Evolutionary conservation across 768 basidiomycete genomes (phyloP), one percentile per base, ranked within the genome.

Genomic region (Xerocomellus intermedius): DNA sequence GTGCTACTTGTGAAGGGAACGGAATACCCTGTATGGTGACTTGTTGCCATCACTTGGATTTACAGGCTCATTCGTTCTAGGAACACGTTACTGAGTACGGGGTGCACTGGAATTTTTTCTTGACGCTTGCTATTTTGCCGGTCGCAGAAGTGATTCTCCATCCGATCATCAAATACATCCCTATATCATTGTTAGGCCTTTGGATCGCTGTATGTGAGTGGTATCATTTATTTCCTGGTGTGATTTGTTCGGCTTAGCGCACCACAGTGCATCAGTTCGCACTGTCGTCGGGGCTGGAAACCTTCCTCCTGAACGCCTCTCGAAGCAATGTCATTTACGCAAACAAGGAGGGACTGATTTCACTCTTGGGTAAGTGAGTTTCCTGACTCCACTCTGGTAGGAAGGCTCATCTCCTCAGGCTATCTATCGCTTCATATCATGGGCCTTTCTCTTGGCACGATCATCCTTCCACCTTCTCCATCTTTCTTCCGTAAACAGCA

Each of bases 11-110:
- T 99, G 26, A 98, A 99, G 70, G 92, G 91, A 12, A 84, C 86
- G 0, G 91, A 94, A 52, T 99, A 99, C 70, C 97, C 96, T 5
- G 95, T 96, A 70, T 24, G 84, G 8, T n/a, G 21, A 37, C 42
- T 42, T 7, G 2, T 44, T n/a, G 4, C 7, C 10, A 6, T 41
- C 6, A 2, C 14, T 37, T 21, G 41, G 3, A 26, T 46, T 30
- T 19, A 16, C 9, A 17, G 43, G 50, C 50, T 50, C 21, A 57
- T 26, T 19, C 41, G 13, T 35, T 22, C 32, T 77, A 87, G 95
- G 97, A 98, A 75, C 97, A 98, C 56, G 86, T 89, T 51, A 87
- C 94, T 0, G 97, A 99, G 73, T 98, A 98, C 60, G 97, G 97
- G 0, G 83, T 84, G 0, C 96, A 98, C 64, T 99, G 97, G 97